Base-by-base conservation (phyloP, 441 rosid species). In the Mallotus repandus region DNA sequence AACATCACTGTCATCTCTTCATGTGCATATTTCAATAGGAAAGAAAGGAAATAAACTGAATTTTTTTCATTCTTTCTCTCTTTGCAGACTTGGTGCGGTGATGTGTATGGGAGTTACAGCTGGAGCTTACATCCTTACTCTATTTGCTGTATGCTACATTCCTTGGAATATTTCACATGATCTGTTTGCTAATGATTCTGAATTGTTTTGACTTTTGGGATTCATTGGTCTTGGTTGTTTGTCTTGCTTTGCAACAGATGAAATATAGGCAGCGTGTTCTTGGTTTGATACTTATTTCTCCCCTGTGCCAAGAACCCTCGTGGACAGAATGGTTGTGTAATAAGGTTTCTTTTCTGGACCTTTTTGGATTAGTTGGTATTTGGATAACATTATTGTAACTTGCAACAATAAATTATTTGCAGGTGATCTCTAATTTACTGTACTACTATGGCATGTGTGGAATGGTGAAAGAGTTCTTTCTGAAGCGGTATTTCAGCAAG, bases 21-120 rank as follows among this genome's bases (percentile, higher is more conserved):
- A 11, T 48, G 11, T 46, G 41, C 13, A 22, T 25, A 74, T 46
- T 55, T 41, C 22, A 32, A 70, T 43, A 59, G 14, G 4, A 9
- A 45, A 41, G 35, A 65, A 54, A 43, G 59, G 14, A 55, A 55
- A 58, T 50, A 21, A 63, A 13, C 70, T 78, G 16, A 76, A 52
- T 64, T 75, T 55, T 67, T 57, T 6, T 6, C 35, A 2, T 65
- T 56, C 60, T 65, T 62, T 63, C 56, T 48, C 52, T 9, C 6
- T 61, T 73, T 64, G 49, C 79, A 95, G 99, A 80, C 97, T 95
- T 73, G 98, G 94, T 72, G 83, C 95, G 54, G 99, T 95, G 22
- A 93, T 91, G 98, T 95, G 99, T 74, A 84, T 95, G 95, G 99
- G 99, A 66, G 97, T 91, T 72, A 88, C 97, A 48, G 96, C 97